Conservation (phyloP, 2,329 filamentous ascomycete genomes). For the Trichophyton rubrum region DNA sequence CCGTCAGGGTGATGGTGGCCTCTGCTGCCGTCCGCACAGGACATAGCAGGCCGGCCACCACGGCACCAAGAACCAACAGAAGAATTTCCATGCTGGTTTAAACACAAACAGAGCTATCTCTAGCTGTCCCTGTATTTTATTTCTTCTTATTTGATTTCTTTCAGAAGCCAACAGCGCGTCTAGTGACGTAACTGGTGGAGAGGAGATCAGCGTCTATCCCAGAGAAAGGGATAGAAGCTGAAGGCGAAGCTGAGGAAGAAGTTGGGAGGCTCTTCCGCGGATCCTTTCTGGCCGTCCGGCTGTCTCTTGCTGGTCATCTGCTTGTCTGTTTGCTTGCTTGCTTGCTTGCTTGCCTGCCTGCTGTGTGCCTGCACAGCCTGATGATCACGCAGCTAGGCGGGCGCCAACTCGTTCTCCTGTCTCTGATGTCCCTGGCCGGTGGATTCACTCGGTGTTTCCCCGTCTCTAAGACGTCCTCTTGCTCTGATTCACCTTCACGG, state of each 20-base stretch:
- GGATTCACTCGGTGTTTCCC: background rate
- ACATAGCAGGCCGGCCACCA: background rate
- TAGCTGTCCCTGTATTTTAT: background rate
- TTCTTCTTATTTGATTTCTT: background rate
- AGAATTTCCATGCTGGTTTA: background rate
- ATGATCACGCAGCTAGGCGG: background rate
- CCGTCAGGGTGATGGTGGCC: conserved; percentile 6
- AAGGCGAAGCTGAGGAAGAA: background rate
- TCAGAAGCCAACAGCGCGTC: background rate
- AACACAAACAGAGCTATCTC: background rate
- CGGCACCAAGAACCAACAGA: background rate
- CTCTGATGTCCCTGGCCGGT: background rate
- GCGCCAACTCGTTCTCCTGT: background rate
- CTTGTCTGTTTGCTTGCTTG: background rate
- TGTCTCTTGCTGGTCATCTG: background rate
- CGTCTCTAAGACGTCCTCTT: background rate
- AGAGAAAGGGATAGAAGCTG: background rate
- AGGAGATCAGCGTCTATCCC: background rate
- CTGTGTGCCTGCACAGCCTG: background rate
- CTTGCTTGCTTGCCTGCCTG: background rate
- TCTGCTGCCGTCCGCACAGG: background rate
- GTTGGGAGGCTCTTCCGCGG: background rate
- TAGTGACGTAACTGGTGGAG: background rate
- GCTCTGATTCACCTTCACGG: background rate
- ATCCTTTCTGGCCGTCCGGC: too few relatives aligned